Evolutionary conservation across 768 basidiomycete genomes (phyloP).

Genomic region (Russula emetica): DNA sequence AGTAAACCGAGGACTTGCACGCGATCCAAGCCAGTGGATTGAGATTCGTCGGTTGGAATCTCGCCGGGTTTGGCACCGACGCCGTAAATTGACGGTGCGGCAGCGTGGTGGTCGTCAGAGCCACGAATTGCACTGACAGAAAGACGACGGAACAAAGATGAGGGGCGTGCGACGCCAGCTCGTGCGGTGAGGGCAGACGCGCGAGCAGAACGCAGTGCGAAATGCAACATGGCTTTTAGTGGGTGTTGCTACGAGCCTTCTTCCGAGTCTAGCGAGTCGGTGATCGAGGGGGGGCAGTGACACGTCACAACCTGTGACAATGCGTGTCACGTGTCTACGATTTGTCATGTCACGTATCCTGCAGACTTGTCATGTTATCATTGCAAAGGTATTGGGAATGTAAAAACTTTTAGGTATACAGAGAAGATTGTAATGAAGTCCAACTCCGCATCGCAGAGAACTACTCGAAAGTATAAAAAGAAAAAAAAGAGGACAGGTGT

Average conservation of each 20-base stretch:
- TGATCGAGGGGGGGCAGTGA: conserved; percentile 16
- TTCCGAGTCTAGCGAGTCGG: neutral
- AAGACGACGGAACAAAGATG: conserved; percentile 47
- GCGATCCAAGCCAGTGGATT: conserved; percentile 96
- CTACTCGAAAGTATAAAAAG: neutral
- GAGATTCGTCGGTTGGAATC: conserved; percentile 79
- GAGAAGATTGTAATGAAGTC: conserved; percentile 7
- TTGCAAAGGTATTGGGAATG: conserved; percentile 2
- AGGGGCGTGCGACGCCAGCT: conserved; percentile 13
- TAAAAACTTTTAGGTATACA: conserved; percentile 20
- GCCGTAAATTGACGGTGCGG: conserved; percentile 65
- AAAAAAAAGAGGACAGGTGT: neutral
- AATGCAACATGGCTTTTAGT: conserved; percentile 33
- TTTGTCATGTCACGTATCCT: neutral
- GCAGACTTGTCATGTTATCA: neutral
- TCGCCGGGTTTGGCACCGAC: conserved; percentile 66
- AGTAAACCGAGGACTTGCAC: conserved; percentile 87
- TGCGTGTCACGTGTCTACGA: neutral
- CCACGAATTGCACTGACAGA: conserved; percentile 52
- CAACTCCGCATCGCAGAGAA: conserved; percentile 17
- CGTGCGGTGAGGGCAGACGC: conserved; percentile 23
- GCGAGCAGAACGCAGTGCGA: conserved; percentile 33
- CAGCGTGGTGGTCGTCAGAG: conserved; percentile 45
- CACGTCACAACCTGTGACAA: conserved; percentile 3
- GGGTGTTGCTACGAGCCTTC: neutral